Evolutionary conservation across 2,329 filamentous ascomycete genomes (phyloP).

Genomic region (Penicillium sp.): DNA sequence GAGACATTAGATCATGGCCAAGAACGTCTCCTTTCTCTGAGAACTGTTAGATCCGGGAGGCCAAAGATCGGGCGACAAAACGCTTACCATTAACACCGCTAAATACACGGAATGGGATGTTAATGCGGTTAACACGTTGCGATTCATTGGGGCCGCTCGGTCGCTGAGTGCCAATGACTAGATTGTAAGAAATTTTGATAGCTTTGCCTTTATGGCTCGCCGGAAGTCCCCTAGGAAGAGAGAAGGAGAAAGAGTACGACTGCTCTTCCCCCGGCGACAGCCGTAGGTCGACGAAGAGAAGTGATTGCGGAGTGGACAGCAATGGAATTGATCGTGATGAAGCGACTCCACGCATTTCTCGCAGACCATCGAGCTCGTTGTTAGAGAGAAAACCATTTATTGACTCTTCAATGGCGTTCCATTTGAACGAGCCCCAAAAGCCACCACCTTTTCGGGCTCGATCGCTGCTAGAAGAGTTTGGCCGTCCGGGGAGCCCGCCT

Average conservation of each 20-base stretch:
- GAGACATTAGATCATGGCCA: conserved; percentile 90
- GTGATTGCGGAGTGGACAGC: conserved; percentile 91
- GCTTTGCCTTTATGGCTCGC: conserved; percentile 87
- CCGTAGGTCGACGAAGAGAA: conserved; percentile 89
- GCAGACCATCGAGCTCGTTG: conserved; percentile 85
- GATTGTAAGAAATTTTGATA: conserved; percentile 88
- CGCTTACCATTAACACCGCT: conserved; percentile 76
- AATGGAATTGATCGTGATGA: conserved; percentile 85
- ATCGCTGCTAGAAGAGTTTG: conserved; percentile 30
- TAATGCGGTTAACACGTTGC: conserved; percentile 80
- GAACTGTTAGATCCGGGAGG: conserved; percentile 19
- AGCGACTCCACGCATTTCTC: conserved; percentile 86
- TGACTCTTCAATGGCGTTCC: conserved; percentile 83
- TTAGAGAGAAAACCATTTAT: conserved; percentile 83
- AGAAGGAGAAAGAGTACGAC: conserved; percentile 83
- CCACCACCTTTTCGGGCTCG: conserved; percentile 66
- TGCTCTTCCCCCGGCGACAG: conserved; percentile 85
- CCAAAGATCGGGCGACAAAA: not conserved
- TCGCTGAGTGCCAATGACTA: conserved; percentile 88
- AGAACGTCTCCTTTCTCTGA: conserved; percentile 74
- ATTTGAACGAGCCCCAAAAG: conserved; percentile 79
- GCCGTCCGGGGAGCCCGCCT: conserved; percentile 67
- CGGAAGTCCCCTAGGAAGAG: conserved; percentile 81
- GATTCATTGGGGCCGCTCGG: conserved; percentile 74
- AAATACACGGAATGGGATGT: conserved; percentile 87